Base-by-base conservation (phyloP, 2,329 filamentous ascomycete species). In the Paracoccidioides lutzii region DNA sequence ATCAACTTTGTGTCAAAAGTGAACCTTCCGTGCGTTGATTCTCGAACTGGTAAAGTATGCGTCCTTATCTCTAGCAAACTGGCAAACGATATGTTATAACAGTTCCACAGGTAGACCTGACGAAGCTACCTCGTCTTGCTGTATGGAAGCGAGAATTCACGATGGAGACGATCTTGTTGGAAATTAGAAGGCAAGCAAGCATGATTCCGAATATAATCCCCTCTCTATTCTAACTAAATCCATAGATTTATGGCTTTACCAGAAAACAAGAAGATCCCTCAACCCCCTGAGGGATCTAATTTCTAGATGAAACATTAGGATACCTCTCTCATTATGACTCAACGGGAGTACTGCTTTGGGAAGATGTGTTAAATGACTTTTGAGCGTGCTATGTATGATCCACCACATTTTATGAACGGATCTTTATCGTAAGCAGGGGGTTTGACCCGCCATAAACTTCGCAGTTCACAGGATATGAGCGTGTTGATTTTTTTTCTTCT, bases 1-100 rank as follows among this genome's bases (percentile, higher is more conserved):
- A 88, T 98, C 66, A 84, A 91, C 67, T 98, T 98, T 73, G 83
- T 93, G 65, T 95, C 87, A 66, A 87, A 89, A 73, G 85, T 98
- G 75, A 96, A 97, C 75, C 81, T 97, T n/a, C 93, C 93, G 32
- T 95, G 91, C 66, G 93, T 98, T 53, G 87, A 91, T 73, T 77
- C 80, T 60, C 81, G 77, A 63, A 87, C 87, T 60, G 93, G 93
- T 67, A 81, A 82, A 75, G 84, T 87, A 71, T 58, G 67, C 59
- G 43, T 55, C 55, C 15, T 30, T 41, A 9, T 3, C 45, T n/a
- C 38, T 51, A 8, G 8, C 42, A 35, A 28, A 37, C 32, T 33
- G 15, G 12, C 48, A 42, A 44, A 43, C 33, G 53, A 40, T 35
- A 42, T 10, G 33, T 51, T 14, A 41, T 57, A 49, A 42, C 15